These are phyloP conservation scores for Phaeosphaeriaceae sp. DNA, from an alignment of 2,329 filamentous ascomycete genomes.

Conservation along the genomic window DNA sequence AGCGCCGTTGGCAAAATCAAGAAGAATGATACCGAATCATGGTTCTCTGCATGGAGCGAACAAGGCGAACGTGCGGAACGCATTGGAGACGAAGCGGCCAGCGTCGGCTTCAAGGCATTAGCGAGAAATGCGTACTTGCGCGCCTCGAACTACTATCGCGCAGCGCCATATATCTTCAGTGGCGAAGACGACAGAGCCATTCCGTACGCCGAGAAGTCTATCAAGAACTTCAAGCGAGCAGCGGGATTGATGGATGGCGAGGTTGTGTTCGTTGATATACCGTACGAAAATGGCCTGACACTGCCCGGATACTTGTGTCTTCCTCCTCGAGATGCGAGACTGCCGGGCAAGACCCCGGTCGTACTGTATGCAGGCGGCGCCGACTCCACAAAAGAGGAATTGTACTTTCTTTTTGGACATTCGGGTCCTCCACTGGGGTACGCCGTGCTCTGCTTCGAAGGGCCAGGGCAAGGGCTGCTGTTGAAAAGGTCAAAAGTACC, in stretches of 20 bases:
- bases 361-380: constrained; percentile 8
- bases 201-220: background rate
- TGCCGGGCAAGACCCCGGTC: constrained; percentile 1
- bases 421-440: constrained; percentile 47
- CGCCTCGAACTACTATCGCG: constrained; percentile 16
- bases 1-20: constrained; percentile 17
- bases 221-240: background rate
- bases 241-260: background rate
- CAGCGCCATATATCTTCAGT: background rate
- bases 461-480: constrained; percentile 55
- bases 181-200: background rate
- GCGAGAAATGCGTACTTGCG: constrained; percentile 51
- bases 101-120: constrained; percentile 25
- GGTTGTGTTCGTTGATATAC: background rate
- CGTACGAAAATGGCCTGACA: background rate
- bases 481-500: constrained; percentile 26
- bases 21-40: constrained; percentile 48
- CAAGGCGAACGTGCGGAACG: constrained; percentile 35
- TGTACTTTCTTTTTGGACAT: constrained; percentile 50
- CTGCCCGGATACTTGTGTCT: constrained; percentile 7
- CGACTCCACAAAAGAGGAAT: constrained; percentile 16
- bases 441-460: constrained; percentile 55
- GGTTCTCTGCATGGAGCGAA: constrained; percentile 48
- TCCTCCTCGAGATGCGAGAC: background rate
- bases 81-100: background rate